Conservation (phyloP, 345 rosid genomes). For the Acer negundo region DNA sequence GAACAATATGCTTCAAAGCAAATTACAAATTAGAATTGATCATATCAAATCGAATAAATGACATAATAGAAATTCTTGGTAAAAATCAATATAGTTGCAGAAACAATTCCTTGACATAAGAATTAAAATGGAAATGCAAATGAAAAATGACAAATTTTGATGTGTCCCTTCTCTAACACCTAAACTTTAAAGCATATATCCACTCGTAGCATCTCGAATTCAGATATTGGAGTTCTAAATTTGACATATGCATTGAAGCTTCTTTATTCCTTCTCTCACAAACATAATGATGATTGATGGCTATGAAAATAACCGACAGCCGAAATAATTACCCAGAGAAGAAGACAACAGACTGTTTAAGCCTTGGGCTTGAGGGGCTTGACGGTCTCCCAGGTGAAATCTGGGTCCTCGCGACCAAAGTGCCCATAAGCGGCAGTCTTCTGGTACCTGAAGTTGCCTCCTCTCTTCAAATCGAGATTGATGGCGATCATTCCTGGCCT, state of each 20-base stretch:
- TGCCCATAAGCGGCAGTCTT: slow-evolving; percentile 77
- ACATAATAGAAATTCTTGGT: neutral
- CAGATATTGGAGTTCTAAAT: neutral
- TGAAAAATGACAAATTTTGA: neutral
- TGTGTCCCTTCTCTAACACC: neutral
- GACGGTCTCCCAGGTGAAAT: slow-evolving; percentile 76
- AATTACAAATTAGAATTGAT: neutral
- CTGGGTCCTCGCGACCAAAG: slow-evolving; percentile 73
- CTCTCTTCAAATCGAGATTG: slow-evolving; percentile 73
- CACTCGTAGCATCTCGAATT: neutral
- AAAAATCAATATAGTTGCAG: neutral
- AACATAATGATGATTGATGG: slow-evolving; percentile 27
- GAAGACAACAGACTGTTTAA: slow-evolving; percentile 17
- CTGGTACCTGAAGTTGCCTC: slow-evolving; percentile 74
- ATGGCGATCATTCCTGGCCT: slow-evolving; percentile 82
- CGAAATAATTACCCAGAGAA: neutral
- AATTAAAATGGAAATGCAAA: neutral
- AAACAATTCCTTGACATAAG: neutral
- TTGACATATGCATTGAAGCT: slow-evolving; percentile 24
- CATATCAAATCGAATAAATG: neutral
- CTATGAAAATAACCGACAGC: slow-evolving; percentile 20
- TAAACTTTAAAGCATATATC: slow-evolving; percentile 2
- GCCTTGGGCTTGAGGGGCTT: slow-evolving; percentile 74
- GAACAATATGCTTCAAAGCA: neutral
- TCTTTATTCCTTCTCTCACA: slow-evolving; percentile 31